Base-by-base conservation (phyloP, 129 eudicot genomes). In the Flaveria bidentis region DNA sequence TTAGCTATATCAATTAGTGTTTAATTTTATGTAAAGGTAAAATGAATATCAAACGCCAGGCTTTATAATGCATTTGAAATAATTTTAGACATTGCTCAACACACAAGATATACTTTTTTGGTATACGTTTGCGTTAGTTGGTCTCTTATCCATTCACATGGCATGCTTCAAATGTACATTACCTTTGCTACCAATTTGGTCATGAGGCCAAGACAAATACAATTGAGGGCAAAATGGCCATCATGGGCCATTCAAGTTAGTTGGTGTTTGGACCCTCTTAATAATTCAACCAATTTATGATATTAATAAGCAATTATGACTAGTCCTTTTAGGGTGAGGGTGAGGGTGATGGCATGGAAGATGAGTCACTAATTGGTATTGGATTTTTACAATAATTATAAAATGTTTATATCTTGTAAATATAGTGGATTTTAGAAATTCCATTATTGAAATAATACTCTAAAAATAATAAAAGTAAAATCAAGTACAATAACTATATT, bases 101-200 rank as follows among this genome's bases (percentile, higher is more conserved):
- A 63, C 55, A 66, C 46, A 63, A 66, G 26, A 41, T 66, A 1
- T n/a, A 66, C 71, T 23, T 9, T 60, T 39, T 66, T n/a, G 28
- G 75, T 80, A 71, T 60, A 56, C 67, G 42, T 46, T 46, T 28
- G 77, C 20, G 77, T 61, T 61, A 61, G 71, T 80, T 73, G 73
- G 73, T 56, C 10, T 61, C 45, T 13, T 81, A 78, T 81, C 85
- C 81, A 87, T 85, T 80, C 89, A 88, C 90, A 85, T 88, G 92
- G 82, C 81, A 83, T 85, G 92, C 89, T 78, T 87, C 63, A 70
- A 73, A 20, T 61, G 57, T 33, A 81, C 84, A 78, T 76, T 79
- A 84, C 80, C 64, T 67, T 46, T 71, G 79, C 69, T 82, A 30
- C 69, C 46, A 63, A 63, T 63, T 63, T 63, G 77, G 55, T 81